A percentile compares a stretch with the other conserved stretches of the same genome.
phyloP scores from a whole-genome alignment of 768 basidiomycete species.

The Tulasnella sp. region DNA sequence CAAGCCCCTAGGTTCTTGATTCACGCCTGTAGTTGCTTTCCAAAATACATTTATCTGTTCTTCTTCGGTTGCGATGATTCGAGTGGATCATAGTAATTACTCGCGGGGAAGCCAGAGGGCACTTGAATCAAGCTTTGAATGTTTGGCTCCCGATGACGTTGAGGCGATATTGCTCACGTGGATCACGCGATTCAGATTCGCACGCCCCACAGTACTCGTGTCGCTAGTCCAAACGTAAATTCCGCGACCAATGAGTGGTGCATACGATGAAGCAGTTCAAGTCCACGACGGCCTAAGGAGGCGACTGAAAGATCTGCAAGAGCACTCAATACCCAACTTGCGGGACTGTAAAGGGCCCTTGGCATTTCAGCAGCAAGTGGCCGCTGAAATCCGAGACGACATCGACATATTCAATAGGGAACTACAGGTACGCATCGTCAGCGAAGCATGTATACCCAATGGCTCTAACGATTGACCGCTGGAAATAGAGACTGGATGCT shows the following conservation, averaged over 20 bases:
- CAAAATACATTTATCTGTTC: too few species aligned
- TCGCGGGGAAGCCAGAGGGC: too few species aligned
- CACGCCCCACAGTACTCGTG: not conserved
- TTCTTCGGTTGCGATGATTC: too few species aligned
- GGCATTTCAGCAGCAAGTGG: constrained; percentile 55
- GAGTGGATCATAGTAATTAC: too few species aligned
- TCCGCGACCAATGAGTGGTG: not conserved
- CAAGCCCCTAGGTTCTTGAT: too few species aligned
- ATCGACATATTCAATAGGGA: constrained; percentile 47
- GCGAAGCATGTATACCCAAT: not conserved
- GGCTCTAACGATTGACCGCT: constrained; percentile 11
- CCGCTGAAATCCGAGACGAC: constrained; percentile 67
- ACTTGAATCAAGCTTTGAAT: too few species aligned
- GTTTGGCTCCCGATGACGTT: too few species aligned
- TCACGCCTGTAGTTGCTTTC: too few species aligned
- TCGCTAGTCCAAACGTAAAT: not conserved
- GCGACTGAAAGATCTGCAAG: constrained; percentile 47
- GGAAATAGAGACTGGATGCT: constrained; percentile 49
- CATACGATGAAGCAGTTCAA: not conserved
- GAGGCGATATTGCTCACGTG: not conserved
- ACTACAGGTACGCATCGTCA: constrained; percentile 44
- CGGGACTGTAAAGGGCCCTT: constrained; percentile 57
- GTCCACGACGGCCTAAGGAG: constrained; percentile 21
- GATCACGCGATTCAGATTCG: not conserved
- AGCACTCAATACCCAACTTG: constrained; percentile 68